Base-by-base conservation (phyloP, 306 rosid genomes). In the Sindora glabra region DNA sequence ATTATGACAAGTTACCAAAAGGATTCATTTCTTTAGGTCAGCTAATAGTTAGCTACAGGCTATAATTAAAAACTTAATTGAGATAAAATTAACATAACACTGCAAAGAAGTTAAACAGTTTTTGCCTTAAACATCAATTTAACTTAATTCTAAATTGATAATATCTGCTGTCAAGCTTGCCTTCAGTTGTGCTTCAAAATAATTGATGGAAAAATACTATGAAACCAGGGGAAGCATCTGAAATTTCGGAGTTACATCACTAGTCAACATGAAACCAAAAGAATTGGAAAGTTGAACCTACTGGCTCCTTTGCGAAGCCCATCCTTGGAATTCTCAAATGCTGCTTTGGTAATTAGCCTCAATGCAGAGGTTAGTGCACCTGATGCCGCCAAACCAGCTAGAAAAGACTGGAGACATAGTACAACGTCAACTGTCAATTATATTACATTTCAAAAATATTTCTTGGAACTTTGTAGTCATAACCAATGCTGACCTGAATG, bases 221-320 rank as follows among this genome's bases (percentile, higher is more conserved):
- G 10, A 56, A 67, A 40, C 19, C 26, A 36, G 25, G 44, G 36
- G 45, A 48, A 24, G 51, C 40, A 34, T 9, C 19, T 48, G 38
- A 29, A 29, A 10, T 37, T 29, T 60, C 22, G n/a, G 26, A 47
- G 40, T 55, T 50, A n/a, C n/a, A n/a, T n/a, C n/a, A n/a, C 7
- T n/a, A 2, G 8, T 36, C 0, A 0, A 11, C 17, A 42, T 13
- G 51, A 59, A 24, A 56, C 21, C 16, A 40, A 34, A 39, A 37
- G 16, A 34, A 6, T 10, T 15, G 39, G 30, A 46, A 16, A 40
- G 46, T 30, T 55, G 68, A 64, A 79, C 94, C 37, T 78, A 88
- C 98, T 74, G 19, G 96, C 96, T 80, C 98, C 98, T 54, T 83
- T 83, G 54, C 86, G 91, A 40, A 88, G 94, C 49, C 95, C 96